Conservation (phyloP, 2,329 filamentous ascomycete species). For the Monilinia aucupariae region DNA sequence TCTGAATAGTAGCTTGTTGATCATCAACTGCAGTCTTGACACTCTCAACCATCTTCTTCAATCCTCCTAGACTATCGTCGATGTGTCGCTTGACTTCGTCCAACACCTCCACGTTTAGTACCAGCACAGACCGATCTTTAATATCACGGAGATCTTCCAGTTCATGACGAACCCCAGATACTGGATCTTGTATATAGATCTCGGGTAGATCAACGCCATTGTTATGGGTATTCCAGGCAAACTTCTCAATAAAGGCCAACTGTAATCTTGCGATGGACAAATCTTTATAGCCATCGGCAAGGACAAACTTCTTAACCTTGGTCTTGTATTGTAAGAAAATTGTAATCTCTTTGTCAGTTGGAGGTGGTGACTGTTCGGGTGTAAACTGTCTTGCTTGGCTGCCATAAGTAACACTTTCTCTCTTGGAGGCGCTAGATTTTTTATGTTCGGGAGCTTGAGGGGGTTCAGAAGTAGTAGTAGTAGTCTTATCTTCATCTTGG, state of each 20-base stretch:
- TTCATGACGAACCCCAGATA: slow-evolving; percentile 95
- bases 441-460: slow-evolving; percentile 24
- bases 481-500: slow-evolving; percentile 15
- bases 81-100: slow-evolving; percentile 97
- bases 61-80: slow-evolving; percentile 78
- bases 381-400: slow-evolving; percentile 48
- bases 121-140: slow-evolving; percentile 91
- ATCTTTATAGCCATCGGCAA: slow-evolving; percentile 76
- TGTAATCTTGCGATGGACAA: slow-evolving; percentile 84
- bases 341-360: slow-evolving; percentile 77
- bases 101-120: slow-evolving; percentile 84
- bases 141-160: slow-evolving; percentile 89
- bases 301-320: slow-evolving; percentile 92
- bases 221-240: slow-evolving; percentile 96
- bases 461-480: slow-evolving; percentile 8
- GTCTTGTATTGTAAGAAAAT: slow-evolving; percentile 95
- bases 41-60: slow-evolving; percentile 78
- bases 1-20: slow-evolving; percentile 74
- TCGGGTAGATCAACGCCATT: slow-evolving; percentile 90
- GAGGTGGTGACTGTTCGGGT: slow-evolving; percentile 60
- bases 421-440: slow-evolving; percentile 10
- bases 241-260: slow-evolving; percentile 97
- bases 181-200: slow-evolving; percentile 94
- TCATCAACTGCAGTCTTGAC: slow-evolving; percentile 79
- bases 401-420: slow-evolving; percentile 1